Percentiles rank a stretch among this genome's conserved stretches.
Conservation (phyloP, 805 yeast species). For the Wickerhamomyces bovis region DNA sequence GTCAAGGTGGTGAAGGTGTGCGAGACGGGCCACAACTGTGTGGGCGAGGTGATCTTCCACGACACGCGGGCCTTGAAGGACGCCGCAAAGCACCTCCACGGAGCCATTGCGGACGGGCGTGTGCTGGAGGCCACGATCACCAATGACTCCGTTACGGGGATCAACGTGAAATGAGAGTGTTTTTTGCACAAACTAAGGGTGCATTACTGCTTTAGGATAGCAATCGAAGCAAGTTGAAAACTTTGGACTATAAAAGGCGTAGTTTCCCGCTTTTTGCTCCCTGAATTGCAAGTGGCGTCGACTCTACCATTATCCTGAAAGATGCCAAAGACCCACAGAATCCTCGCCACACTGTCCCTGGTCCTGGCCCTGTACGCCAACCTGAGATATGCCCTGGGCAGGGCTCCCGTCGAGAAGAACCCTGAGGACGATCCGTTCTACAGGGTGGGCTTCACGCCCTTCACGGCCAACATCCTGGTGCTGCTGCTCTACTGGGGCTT, state of each 20-base stretch:
- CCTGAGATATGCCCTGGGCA: slow-evolving; percentile 50
- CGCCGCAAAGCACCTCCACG: slow-evolving; percentile 31
- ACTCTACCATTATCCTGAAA: too few species aligned
- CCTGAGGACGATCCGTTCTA: slow-evolving; percentile 37
- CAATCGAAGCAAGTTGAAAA: not conserved
- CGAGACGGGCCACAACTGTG: slow-evolving; percentile 7
- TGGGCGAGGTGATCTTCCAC: slow-evolving; percentile 31
- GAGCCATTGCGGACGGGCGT: slow-evolving; percentile 44
- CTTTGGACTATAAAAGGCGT: not conserved
- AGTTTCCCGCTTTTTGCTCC: too few species aligned
- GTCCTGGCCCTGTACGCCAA: slow-evolving; percentile 51
- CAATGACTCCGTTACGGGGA: slow-evolving; percentile 9
- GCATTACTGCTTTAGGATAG: not conserved
- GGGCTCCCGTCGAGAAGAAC: slow-evolving; percentile 38
- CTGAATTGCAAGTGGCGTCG: too few species aligned
- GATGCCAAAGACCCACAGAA: slow-evolving; percentile 28
- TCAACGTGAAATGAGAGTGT: slow-evolving; percentile 6
- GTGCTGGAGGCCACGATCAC: slow-evolving; percentile 29
- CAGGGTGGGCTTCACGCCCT: slow-evolving; percentile 61
- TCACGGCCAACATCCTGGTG: slow-evolving; percentile 49
- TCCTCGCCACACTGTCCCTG: slow-evolving; percentile 47
- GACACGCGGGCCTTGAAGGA: slow-evolving; percentile 25
- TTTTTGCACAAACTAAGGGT: not conserved
- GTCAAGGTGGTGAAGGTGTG: slow-evolving; percentile 20
- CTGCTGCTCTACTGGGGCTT: slow-evolving; percentile 53